phyloP scores from a whole-genome alignment of 768 basidiomycete genomes.

The Rhodotorula diobovata region DNA sequence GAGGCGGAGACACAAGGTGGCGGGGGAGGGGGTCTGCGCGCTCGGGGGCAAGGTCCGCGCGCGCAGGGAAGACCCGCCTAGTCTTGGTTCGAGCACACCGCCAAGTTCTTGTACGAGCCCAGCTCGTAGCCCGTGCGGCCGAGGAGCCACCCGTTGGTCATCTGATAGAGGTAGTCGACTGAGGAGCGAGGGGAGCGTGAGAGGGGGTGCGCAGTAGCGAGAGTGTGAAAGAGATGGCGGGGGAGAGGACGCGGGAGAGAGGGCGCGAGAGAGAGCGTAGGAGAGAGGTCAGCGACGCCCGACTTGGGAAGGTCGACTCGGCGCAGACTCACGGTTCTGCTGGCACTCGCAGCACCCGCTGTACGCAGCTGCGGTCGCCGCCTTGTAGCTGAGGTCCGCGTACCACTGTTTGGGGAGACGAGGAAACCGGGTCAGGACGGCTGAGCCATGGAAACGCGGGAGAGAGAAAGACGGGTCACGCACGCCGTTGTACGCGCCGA shows the following conservation, averaged over 20 bases:
- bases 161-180: constrained; percentile 25
- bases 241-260: no score
- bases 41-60: no score
- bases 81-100: neutral
- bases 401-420: constrained; percentile 1
- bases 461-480: neutral
- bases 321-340: constrained; percentile 9
- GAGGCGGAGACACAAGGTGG: neutral
- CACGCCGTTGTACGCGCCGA: constrained; percentile 24
- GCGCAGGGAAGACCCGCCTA: neutral
- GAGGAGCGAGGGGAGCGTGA: no score
- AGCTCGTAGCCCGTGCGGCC: constrained; percentile 31
- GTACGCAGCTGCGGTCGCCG: constrained; percentile 6
- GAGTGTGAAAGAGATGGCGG: no score
- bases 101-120: constrained; percentile 20
- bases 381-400: neutral
- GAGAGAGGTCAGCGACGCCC: no score
- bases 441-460: neutral
- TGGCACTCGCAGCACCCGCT: constrained; percentile 14
- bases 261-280: no score
- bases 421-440: no score
- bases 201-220: neutral
- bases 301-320: neutral
- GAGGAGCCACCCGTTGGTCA: constrained; percentile 36
- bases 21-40: no score